These are phyloP conservation scores for Polymyxa betae DNA, from an alignment of 208 protist species.

Conservation along the genomic window DNA sequence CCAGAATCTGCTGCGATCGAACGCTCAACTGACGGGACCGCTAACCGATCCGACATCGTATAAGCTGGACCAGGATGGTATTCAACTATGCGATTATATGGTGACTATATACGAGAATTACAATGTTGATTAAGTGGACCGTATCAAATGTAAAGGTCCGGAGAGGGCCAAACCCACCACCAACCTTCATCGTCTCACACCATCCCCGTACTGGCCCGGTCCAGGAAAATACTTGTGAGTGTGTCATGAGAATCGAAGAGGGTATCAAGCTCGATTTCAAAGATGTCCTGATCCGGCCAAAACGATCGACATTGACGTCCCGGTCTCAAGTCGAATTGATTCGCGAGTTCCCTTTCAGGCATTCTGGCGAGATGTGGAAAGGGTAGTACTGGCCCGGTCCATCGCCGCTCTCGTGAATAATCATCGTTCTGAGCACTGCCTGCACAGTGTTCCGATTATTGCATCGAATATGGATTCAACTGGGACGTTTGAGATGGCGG, in stretches of 20 bases:
- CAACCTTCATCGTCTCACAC: background rate
- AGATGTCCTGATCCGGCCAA: conserved; percentile 70
- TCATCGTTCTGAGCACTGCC: conserved; percentile 10
- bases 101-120: background rate
- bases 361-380: conserved; percentile 57
- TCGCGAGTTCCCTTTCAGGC: conserved; percentile 63
- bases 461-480: conserved; percentile 72
- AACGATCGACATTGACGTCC: conserved; percentile 65
- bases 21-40: conserved; percentile 6
- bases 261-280: conserved; percentile 68
- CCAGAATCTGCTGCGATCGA: background rate
- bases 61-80: background rate
- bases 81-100: background rate
- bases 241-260: conserved; percentile 56
- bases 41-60: background rate
- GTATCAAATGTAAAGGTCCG: too few species aligned
- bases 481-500: conserved; percentile 70
- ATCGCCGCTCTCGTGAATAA: background rate
- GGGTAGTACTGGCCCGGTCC: conserved; percentile 46
- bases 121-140: too few species aligned
- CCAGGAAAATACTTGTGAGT: background rate
- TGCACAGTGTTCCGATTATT: conserved; percentile 67
- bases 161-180: background rate
- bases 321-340: conserved; percentile 63
- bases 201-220: background rate